Evolutionary conservation across 2,329 filamentous ascomycete genomes (phyloP), one percentile per base, ranked within the genome.

Genomic region (Epichloe coenophiala): DNA sequence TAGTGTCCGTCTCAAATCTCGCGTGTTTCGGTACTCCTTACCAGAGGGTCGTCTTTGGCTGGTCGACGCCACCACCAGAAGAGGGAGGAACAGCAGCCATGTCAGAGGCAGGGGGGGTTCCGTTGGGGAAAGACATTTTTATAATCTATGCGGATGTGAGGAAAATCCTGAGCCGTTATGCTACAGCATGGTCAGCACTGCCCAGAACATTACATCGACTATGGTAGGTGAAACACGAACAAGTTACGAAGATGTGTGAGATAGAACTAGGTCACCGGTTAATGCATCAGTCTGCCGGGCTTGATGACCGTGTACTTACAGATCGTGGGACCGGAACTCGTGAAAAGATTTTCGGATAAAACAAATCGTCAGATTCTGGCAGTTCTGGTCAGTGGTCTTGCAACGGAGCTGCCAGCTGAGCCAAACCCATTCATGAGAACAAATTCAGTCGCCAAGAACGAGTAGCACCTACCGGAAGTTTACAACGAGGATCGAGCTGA

Each of bases 41-140:
- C 76, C 77, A 80, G 2, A 80, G 71, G 45, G 77, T 72, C n/a
- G 68, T 80, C 68, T 80, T 80, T 51, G 75, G 71, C 47, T 73
- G 65, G 53, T 80, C 76, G 47, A 63, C 66, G 37, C 63, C 59
- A 55, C 62, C 58, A 53, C 61, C 65, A 40, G 64, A 56, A 41
- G 65, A 61, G 41, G 66, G 61, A 31, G 65, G 59, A 39, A 63
- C 61, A 41, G 60, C 60, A 27, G 61, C 61, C 65, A 68, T 66
- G 47, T 69, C 67, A 48, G 60, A 59, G 38, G 65, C 65, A 47
- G 66, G 67, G 21, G 67, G 67, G 21, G 67, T 69, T 54, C 67
- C 67, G 61, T 69, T 69, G 27, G 62, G 55, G 53, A 63, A 69
- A 50, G 61, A 55, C 65, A 69, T 67, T 52, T 64, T 61, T 59